These are phyloP conservation scores for Septoria linicola DNA, from an alignment of 2,329 filamentous ascomycete genomes.

Conservation along the genomic window DNA sequence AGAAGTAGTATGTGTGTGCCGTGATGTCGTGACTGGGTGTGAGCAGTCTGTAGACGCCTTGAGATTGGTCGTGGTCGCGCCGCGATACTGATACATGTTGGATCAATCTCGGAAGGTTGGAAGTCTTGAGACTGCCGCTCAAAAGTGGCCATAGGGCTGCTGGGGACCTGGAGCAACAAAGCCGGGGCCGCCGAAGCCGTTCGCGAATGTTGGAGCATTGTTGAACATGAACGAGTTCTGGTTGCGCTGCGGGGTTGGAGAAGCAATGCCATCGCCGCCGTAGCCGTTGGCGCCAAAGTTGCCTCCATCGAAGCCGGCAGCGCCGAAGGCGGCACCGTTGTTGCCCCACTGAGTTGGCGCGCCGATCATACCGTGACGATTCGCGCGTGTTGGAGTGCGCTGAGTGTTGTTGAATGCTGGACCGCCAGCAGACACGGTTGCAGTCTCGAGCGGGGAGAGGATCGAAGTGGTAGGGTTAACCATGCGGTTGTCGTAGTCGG, in stretches of 20 bases:
- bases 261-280: slow-evolving; percentile 26
- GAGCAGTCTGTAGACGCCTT: slow-evolving; percentile 14
- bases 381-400: slow-evolving; percentile 26
- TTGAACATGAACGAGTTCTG: slow-evolving; percentile 27
- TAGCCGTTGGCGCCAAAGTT: slow-evolving; percentile 21
- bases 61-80: slow-evolving; percentile 10
- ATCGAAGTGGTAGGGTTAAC: slow-evolving; percentile 34
- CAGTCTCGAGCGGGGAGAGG: slow-evolving; percentile 25
- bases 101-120: slow-evolving; percentile 8
- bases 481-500: slow-evolving; percentile 52
- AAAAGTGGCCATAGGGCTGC: slow-evolving; percentile 33
- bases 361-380: slow-evolving; percentile 34
- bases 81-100: slow-evolving; percentile 25
- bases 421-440: slow-evolving; percentile 10
- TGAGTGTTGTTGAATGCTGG: slow-evolving; percentile 14
- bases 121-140: slow-evolving; percentile 14
- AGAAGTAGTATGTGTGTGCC: slow-evolving; percentile 13
- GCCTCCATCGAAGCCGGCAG: slow-evolving; percentile 19
- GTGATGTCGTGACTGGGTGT: slow-evolving; percentile 20
- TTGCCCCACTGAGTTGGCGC: slow-evolving; percentile 27
- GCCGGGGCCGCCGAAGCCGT: slow-evolving; percentile 26
- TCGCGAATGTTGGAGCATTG: slow-evolving; percentile 22
- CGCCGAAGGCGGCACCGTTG: slow-evolving; percentile 17
- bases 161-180: slow-evolving; percentile 24
- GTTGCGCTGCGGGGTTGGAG: slow-evolving; percentile 35